A percentile compares a stretch with the other conserved stretches of the same genome.
Evolutionary conservation across 2,329 filamentous ascomycete genomes (phyloP).

Genomic region (Aspergillus felis): DNA sequence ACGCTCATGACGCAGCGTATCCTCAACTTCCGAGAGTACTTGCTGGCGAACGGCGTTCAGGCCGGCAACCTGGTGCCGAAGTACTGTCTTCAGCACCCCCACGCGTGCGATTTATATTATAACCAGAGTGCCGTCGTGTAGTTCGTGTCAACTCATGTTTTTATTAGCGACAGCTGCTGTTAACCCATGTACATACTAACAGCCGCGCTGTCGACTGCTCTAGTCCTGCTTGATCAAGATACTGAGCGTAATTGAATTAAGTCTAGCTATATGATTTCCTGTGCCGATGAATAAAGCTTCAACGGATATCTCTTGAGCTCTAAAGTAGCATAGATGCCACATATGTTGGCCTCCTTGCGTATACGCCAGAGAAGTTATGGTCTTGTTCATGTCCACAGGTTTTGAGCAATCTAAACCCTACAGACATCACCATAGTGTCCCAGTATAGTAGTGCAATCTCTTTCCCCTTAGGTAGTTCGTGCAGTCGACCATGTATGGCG

Average conservation of each 20-base stretch:
- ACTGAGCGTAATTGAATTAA: neutral
- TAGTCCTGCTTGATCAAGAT: neutral
- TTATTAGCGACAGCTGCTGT: neutral
- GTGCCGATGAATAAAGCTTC: neutral
- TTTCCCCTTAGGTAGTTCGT: neutral
- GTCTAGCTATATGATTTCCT: neutral
- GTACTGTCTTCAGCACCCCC: constrained; percentile 56
- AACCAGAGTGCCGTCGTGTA: constrained; percentile 43
- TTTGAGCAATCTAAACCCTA: neutral
- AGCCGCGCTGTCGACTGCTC: neutral
- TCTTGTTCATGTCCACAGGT: neutral
- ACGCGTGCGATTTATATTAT: constrained; percentile 54
- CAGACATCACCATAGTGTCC: too few species aligned
- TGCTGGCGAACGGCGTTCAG: constrained; percentile 52
- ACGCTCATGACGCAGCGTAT: constrained; percentile 54
- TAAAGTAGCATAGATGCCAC: neutral
- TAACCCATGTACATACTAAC: neutral
- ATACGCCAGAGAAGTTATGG: neutral
- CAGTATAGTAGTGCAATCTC: too few species aligned
- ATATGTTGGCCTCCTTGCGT: neutral
- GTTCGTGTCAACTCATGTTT: neutral
- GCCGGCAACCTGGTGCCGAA: constrained; percentile 53
- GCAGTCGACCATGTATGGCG: neutral
- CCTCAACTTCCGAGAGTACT: constrained; percentile 57
- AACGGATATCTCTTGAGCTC: neutral